Evolutionary conservation across 1,284 basidiomycete species (phyloP).

Genomic region (Sphagnurus paluster): DNA sequence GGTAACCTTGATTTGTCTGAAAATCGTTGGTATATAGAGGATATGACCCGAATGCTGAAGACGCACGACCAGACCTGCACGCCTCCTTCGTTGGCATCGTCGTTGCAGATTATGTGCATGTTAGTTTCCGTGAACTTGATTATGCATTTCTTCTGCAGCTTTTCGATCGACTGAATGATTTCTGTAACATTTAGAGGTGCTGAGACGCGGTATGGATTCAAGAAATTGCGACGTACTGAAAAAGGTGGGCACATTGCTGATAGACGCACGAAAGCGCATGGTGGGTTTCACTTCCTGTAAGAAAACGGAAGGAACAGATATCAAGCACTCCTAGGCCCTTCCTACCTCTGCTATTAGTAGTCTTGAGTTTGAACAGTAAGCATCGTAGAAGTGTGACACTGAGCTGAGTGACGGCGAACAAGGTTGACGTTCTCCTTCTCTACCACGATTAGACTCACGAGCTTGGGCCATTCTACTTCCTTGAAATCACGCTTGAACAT

Average conservation of each 20-base stretch:
- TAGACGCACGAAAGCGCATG: constrained; percentile 69
- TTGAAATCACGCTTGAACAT: not conserved
- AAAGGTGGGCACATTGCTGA: constrained; percentile 61
- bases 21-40: no score
- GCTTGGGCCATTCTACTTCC: no score
- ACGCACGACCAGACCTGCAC: constrained; percentile 93
- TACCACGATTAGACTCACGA: no score
- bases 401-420: no score
- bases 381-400: no score
- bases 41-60: no score
- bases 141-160: constrained; percentile 81
- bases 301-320: not conserved
- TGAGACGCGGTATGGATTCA: not conserved
- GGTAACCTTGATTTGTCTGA: constrained; percentile 62
- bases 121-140: constrained; percentile 76
- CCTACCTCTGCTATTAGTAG: no score
- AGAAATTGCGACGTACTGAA: constrained; percentile 43
- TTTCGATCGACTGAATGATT: constrained; percentile 77
- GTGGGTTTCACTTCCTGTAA: not conserved
- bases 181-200: constrained; percentile 29
- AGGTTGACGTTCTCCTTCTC: no score
- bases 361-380: no score
- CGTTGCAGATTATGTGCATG: constrained; percentile 84
- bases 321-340: no score
- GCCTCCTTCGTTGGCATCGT: constrained; percentile 78